A percentile compares a stretch with the other conserved stretches of the same genome.
Evolutionary conservation across 306 rosid species (phyloP).

Genomic region (Corylus americana): DNA sequence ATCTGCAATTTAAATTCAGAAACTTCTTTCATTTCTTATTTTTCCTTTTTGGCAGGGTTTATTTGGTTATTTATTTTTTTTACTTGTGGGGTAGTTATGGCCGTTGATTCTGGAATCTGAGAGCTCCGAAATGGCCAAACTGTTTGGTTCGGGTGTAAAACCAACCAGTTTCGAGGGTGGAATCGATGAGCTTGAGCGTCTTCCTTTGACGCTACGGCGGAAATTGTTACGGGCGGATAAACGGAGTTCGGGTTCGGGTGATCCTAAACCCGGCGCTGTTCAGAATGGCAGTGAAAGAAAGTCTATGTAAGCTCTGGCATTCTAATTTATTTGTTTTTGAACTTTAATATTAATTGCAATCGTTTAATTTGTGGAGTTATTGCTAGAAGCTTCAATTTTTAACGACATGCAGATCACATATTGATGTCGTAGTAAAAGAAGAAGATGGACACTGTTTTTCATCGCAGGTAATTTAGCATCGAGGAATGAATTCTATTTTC

Average conservation of each 20-base stretch:
- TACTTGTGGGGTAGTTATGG: background rate
- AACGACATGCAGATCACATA: slow-evolving; percentile 15
- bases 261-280: slow-evolving; percentile 2
- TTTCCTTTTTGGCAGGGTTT: background rate
- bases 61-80: background rate
- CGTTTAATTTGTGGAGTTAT: background rate
- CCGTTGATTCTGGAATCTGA: background rate
- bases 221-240: slow-evolving; percentile 7
- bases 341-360: background rate
- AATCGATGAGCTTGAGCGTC: slow-evolving; percentile 38
- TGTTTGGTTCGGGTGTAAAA: slow-evolving; percentile 13
- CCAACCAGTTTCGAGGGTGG: background rate
- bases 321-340: background rate
- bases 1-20: background rate
- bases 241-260: background rate
- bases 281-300: slow-evolving; percentile 15
- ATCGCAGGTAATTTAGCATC: slow-evolving; percentile 35
- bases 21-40: background rate
- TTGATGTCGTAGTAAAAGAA: slow-evolving; percentile 25
- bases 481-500: background rate
- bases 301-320: slow-evolving; percentile 13
- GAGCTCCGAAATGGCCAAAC: slow-evolving; percentile 20
- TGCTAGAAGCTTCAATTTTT: slow-evolving; percentile 5
- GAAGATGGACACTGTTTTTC: slow-evolving; percentile 27
- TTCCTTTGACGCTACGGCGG: slow-evolving; percentile 44